Conservation (phyloP, 2,329 filamentous ascomycete species). For the Colletotrichum godetiae region DNA sequence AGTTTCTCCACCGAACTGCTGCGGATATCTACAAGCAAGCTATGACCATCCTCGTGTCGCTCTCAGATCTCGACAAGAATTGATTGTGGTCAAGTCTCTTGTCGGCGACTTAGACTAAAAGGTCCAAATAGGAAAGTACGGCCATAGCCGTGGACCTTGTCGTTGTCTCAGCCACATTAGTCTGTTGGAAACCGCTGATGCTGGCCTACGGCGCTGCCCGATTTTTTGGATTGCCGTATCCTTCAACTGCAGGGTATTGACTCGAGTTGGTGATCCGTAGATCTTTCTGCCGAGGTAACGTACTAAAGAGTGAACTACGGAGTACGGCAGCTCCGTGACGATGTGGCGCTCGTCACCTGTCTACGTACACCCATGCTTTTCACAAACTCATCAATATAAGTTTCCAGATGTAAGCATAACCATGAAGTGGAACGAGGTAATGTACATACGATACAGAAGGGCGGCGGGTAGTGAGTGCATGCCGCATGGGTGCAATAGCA, state of each 20-base stretch:
- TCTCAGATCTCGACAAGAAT: not conserved
- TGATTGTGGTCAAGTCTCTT: not conserved
- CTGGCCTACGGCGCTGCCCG: not conserved
- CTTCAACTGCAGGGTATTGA: not conserved
- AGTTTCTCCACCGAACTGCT: not conserved
- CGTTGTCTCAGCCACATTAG: not conserved
- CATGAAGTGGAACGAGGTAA: not conserved
- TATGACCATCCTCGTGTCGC: not conserved
- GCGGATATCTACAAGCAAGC: not conserved
- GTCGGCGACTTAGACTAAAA: not conserved
- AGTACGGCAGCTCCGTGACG: no score
- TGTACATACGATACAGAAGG: not conserved
- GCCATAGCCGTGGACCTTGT: not conserved
- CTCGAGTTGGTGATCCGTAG: not conserved
- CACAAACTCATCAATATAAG: not conserved
- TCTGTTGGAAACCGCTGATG: not conserved
- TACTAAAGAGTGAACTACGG: not conserved
- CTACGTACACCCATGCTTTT: not conserved
- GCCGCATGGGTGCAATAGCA: no score
- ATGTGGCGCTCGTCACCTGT: not conserved
- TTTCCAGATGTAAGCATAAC: not conserved
- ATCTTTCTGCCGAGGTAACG: not conserved
- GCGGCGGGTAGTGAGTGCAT: no score
- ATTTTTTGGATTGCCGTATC: not conserved
- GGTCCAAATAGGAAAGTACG: not conserved